phyloP scores from a whole-genome alignment of 371 early-diverging fungal genomes.

The Dichotomocladium elegans region DNA sequence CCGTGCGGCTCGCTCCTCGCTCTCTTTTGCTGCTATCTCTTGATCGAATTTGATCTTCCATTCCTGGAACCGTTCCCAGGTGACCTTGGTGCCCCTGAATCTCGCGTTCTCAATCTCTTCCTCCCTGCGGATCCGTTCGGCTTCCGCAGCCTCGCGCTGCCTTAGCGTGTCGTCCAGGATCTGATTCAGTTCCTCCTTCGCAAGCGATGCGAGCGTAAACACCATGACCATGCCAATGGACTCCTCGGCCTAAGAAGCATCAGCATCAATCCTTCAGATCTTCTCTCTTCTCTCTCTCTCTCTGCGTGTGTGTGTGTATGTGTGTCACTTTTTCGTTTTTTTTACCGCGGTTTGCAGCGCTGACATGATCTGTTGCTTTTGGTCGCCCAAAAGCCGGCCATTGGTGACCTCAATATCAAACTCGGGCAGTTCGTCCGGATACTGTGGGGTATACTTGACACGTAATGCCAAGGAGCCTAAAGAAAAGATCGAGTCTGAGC shows the following conservation, averaged over 20 bases:
- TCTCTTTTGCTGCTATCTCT: constrained; percentile 64
- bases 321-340: too few relatives aligned
- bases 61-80: constrained; percentile 66
- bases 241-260: constrained; percentile 56
- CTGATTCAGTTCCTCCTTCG: constrained; percentile 73
- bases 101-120: constrained; percentile 79
- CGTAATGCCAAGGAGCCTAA: constrained; percentile 54
- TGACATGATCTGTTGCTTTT: constrained; percentile 42
- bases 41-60: constrained; percentile 81
- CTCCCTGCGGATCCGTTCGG: constrained; percentile 60
- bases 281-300: too few relatives aligned
- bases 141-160: constrained; percentile 48
- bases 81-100: constrained; percentile 85
- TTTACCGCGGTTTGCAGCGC: constrained; percentile 48
- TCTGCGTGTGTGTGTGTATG: too few relatives aligned
- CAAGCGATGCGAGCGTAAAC: constrained; percentile 76
- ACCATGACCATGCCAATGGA: constrained; percentile 92
- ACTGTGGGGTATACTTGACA: constrained; percentile 79
- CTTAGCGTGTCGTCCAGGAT: constrained; percentile 54
- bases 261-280: background rate
- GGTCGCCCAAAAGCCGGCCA: constrained; percentile 41
- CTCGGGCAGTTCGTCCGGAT: constrained; percentile 84
- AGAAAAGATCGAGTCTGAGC: too few relatives aligned
- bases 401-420: constrained; percentile 57
- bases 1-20: constrained; percentile 43